These are phyloP conservation scores for sunflower (Helianthus annuus) DNA, from an alignment of 129 eudicot genomes.

Conservation along the genomic window DNA sequence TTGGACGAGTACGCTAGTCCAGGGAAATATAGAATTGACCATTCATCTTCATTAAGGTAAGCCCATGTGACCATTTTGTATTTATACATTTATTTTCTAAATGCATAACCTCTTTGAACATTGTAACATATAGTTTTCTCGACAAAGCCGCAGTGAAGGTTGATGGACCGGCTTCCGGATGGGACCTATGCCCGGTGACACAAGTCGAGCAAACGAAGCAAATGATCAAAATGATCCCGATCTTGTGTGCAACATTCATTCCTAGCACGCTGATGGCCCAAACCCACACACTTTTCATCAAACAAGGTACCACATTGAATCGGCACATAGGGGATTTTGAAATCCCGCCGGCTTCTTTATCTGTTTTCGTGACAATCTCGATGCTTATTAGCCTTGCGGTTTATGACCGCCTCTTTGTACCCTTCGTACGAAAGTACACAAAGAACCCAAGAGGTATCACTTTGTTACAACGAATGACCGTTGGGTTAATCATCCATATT, in stretches of 20 bases:
- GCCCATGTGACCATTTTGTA: not conserved
- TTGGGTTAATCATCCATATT: slow-evolving; percentile 50
- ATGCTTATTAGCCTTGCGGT: slow-evolving; percentile 51
- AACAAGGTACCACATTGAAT: slow-evolving; percentile 59
- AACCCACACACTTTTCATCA: slow-evolving; percentile 53
- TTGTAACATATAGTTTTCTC: slow-evolving; percentile 38
- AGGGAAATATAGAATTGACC: slow-evolving; percentile 48
- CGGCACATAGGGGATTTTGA: slow-evolving; percentile 54
- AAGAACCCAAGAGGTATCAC: slow-evolving; percentile 70
- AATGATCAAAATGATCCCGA: slow-evolving; percentile 64
- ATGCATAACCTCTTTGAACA: not conserved
- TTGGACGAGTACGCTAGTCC: slow-evolving; percentile 41
- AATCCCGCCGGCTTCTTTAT: slow-evolving; percentile 66
- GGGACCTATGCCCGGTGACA: slow-evolving; percentile 57
- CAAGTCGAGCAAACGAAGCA: slow-evolving; percentile 74
- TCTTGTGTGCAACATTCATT: slow-evolving; percentile 43
- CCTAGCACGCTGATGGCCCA: slow-evolving; percentile 61
- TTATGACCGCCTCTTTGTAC: slow-evolving; percentile 61
- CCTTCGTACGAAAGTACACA: slow-evolving; percentile 45
- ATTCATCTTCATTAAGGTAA: slow-evolving; percentile 48
- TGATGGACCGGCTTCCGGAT: slow-evolving; percentile 26
- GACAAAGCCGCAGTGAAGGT: slow-evolving; percentile 55
- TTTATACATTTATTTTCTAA: not conserved
- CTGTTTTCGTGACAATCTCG: slow-evolving; percentile 51
- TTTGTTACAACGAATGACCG: slow-evolving; percentile 57